These are phyloP conservation scores for Mycocentrospora acerina DNA, from an alignment of 2,329 filamentous ascomycete species.

Conservation along the genomic window DNA sequence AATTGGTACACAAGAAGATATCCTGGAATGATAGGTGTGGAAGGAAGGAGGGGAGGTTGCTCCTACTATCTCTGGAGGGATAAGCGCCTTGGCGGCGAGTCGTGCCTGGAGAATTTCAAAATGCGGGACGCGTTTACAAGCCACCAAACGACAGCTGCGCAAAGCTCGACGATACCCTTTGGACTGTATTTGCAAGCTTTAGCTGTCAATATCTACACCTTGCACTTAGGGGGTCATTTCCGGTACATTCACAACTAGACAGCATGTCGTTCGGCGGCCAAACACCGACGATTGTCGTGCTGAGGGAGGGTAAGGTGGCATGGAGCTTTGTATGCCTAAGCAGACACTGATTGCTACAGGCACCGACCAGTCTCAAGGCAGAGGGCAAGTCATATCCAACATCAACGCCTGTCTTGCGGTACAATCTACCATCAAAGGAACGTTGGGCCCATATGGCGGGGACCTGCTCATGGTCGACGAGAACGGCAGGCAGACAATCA, in stretches of 20 bases:
- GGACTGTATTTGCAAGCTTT: slow-evolving; percentile 4
- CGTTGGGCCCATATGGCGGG: slow-evolving; percentile 93
- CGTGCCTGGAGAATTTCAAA: too few species aligned
- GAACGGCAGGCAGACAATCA: slow-evolving; percentile 96
- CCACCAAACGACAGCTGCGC: not conserved
- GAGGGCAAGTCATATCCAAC: slow-evolving; percentile 94
- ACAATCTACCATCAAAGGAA: slow-evolving; percentile 93
- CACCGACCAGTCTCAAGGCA: slow-evolving; percentile 95
- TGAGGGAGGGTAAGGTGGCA: slow-evolving; percentile 80
- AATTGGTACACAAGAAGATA: too few species aligned
- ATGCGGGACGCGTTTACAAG: not conserved
- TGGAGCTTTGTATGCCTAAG: slow-evolving; percentile 15
- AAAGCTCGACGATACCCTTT: slow-evolving; percentile 17
- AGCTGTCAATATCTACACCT: slow-evolving; percentile 1
- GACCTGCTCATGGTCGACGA: slow-evolving; percentile 94
- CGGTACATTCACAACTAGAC: slow-evolving; percentile 14
- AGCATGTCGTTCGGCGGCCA: slow-evolving; percentile 95
- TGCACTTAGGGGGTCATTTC: slow-evolving; percentile 1
- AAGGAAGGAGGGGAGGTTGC: not conserved
- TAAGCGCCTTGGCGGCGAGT: too few species aligned
- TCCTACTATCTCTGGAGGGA: not conserved
- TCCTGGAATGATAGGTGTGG: too few species aligned
- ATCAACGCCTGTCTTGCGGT: slow-evolving; percentile 98
- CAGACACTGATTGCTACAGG: slow-evolving; percentile 56
- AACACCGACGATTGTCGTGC: slow-evolving; percentile 95